These are phyloP conservation scores for Cytospora piceae DNA, from an alignment of 2,329 filamentous ascomycete genomes.

Conservation along the genomic window DNA sequence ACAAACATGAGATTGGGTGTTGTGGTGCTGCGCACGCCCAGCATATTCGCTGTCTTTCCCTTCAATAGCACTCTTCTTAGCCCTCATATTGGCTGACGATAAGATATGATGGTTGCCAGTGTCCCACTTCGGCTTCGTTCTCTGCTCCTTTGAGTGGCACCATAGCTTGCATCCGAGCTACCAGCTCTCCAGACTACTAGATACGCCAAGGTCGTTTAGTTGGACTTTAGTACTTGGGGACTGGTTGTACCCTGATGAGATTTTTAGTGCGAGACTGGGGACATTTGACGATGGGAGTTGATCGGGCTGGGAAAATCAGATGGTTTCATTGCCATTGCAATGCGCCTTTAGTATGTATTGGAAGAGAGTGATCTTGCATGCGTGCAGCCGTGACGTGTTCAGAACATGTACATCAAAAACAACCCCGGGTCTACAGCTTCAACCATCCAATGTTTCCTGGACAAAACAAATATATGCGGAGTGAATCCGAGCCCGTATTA, in stretches of 20 bases:
- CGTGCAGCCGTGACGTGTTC: background rate
- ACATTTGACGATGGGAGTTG: background rate
- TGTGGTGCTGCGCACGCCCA: background rate
- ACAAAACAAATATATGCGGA: background rate
- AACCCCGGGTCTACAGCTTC: background rate
- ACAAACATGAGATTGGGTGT: background rate
- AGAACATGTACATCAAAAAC: background rate
- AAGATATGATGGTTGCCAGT: background rate
- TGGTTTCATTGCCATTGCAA: background rate
- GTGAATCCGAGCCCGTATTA: background rate
- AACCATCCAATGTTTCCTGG: background rate
- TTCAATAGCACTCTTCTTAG: background rate
- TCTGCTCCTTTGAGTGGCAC: background rate
- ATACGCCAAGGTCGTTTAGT: background rate
- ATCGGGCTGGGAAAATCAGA: background rate
- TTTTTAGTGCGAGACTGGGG: background rate
- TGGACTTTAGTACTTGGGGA: background rate
- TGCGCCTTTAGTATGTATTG: background rate
- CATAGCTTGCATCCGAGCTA: slow-evolving; percentile 8
- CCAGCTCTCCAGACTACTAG: background rate
- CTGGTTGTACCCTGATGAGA: no score
- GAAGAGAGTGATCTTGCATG: background rate
- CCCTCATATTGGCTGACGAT: background rate
- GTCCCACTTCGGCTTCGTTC: background rate
- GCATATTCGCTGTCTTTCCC: background rate